These are phyloP conservation scores for Boletus smithii DNA, from an alignment of 1,284 basidiomycete genomes.

Conservation along the genomic window DNA sequence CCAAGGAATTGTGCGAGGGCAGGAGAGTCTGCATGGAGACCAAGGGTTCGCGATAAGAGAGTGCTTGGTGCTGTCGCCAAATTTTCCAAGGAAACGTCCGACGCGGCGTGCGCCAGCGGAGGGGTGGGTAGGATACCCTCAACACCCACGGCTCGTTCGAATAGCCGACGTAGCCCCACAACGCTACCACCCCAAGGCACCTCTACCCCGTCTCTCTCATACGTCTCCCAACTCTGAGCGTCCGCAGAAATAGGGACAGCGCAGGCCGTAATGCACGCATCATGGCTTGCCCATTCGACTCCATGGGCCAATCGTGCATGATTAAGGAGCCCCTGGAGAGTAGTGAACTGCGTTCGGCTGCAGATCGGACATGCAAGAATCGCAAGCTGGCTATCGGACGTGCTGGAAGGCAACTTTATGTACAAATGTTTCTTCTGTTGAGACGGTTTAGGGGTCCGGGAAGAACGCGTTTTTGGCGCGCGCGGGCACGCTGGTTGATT, in stretches of 20 bases:
- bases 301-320: slow-evolving; percentile 67
- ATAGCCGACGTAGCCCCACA: slow-evolving; percentile 57
- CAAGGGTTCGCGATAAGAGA: slow-evolving; percentile 58
- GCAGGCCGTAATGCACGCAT: slow-evolving; percentile 67
- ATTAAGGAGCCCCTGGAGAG: slow-evolving; percentile 73
- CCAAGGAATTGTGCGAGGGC: slow-evolving; percentile 71
- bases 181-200: slow-evolving; percentile 42
- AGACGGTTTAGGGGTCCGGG: slow-evolving; percentile 32
- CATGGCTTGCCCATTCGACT: slow-evolving; percentile 70
- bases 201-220: slow-evolving; percentile 55
- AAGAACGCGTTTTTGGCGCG: slow-evolving; percentile 36
- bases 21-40: slow-evolving; percentile 65
- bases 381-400: slow-evolving; percentile 36
- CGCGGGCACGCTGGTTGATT: slow-evolving; percentile 20
- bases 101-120: slow-evolving; percentile 6
- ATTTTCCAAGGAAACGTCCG: slow-evolving; percentile 7
- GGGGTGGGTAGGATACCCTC: slow-evolving; percentile 19
- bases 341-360: slow-evolving; percentile 59
- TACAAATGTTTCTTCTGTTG: slow-evolving; percentile 45
- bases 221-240: slow-evolving; percentile 43
- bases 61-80: slow-evolving; percentile 28
- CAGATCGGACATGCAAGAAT: slow-evolving; percentile 62
- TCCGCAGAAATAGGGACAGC: slow-evolving; percentile 45
- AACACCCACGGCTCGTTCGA: slow-evolving; percentile 65
- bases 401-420: slow-evolving; percentile 36